Conservation (phyloP, 306 rosid species). For the Fragaria iinumae region DNA sequence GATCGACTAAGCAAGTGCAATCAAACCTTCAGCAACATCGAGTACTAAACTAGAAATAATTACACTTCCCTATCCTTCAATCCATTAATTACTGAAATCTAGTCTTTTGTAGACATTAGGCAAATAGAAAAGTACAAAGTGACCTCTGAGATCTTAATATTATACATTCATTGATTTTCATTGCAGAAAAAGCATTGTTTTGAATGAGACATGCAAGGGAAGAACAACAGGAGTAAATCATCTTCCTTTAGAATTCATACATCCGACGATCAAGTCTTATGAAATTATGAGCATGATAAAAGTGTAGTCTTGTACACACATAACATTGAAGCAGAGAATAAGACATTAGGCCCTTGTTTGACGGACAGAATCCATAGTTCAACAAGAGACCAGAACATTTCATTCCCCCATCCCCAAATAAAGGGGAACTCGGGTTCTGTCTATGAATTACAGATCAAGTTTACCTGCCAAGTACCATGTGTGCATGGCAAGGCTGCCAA, state of each 20-base stretch:
- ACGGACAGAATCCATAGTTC: background rate
- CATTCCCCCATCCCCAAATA: slow-evolving; percentile 2
- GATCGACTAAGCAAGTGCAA: background rate
- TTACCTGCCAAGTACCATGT: slow-evolving; percentile 97
- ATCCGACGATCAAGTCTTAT: background rate
- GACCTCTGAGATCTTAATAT: background rate
- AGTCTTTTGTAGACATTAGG: background rate
- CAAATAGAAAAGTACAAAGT: background rate
- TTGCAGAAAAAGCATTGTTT: background rate
- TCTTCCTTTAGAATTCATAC: background rate
- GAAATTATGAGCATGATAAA: background rate
- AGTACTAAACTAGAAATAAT: background rate
- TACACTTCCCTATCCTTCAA: background rate
- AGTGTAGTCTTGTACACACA: background rate
- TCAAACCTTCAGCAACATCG: background rate
- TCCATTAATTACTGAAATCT: background rate
- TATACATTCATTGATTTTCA: background rate
- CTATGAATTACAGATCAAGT: slow-evolving; percentile 52
- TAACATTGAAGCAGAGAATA: background rate
- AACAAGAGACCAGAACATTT: background rate
- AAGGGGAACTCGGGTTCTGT: slow-evolving; percentile 16
- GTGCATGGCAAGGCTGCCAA: slow-evolving; percentile 94
- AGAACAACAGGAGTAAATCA: background rate
- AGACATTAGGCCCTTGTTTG: background rate
- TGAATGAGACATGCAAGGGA: background rate